phyloP scores from a whole-genome alignment of 352 stramenopile genomes.

The Phytophthora foliorum region DNA sequence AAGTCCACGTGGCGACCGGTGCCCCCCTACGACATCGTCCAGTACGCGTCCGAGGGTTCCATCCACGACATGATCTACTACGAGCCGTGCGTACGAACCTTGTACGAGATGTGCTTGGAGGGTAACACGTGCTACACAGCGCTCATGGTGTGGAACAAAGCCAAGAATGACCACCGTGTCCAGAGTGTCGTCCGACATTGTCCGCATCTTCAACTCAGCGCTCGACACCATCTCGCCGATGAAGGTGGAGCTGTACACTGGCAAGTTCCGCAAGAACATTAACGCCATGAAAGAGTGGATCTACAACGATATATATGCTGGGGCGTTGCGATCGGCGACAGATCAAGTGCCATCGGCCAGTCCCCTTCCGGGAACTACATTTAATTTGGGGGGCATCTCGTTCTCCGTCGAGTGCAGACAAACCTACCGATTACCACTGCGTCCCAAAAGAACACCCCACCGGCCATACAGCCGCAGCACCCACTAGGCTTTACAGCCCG shows the following conservation, averaged over 20 bases:
- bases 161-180: slow-evolving; percentile 93
- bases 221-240: slow-evolving; percentile 80
- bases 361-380: no score
- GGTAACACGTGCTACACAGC: slow-evolving; percentile 89
- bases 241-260: slow-evolving; percentile 84
- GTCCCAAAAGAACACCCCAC: no score
- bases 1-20: slow-evolving; percentile 69
- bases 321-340: no score
- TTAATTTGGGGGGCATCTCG: no score
- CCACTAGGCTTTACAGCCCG: no score
- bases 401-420: no score
- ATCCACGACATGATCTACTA: slow-evolving; percentile 77
- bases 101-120: slow-evolving; percentile 83
- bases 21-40: slow-evolving; percentile 60
- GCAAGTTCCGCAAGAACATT: slow-evolving; percentile 81
- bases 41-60: slow-evolving; percentile 73
- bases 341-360: no score
- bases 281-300: slow-evolving; percentile 94
- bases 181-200: slow-evolving; percentile 95
- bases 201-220: slow-evolving; percentile 91
- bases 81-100: slow-evolving; percentile 68
- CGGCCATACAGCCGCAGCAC: no score
- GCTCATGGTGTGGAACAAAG: slow-evolving; percentile 93
- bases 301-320: slow-evolving; percentile 93
- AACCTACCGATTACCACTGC: no score